These are phyloP conservation scores for Cyberlindnera nakhonratchasimensis DNA, from an alignment of 805 yeast species.

Conservation along the genomic window DNA sequence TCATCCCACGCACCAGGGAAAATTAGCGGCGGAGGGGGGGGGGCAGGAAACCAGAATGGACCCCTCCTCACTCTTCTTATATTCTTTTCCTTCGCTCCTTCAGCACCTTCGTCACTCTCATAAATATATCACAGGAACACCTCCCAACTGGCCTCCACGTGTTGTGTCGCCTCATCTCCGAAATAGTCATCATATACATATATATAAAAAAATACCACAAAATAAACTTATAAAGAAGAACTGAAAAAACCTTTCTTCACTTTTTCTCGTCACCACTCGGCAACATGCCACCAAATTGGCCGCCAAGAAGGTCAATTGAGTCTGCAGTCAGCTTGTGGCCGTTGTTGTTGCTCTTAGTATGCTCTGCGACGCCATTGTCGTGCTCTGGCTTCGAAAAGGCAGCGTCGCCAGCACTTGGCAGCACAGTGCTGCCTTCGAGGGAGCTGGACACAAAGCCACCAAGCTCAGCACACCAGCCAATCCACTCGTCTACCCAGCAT, in stretches of 20 bases:
- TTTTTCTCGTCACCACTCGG: not conserved
- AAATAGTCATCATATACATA: too few relatives aligned
- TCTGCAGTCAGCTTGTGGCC: slow-evolving; percentile 8
- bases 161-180: too few relatives aligned
- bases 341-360: not conserved
- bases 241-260: not conserved
- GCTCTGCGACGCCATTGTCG: not conserved
- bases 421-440: slow-evolving; percentile 7
- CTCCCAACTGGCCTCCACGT: too few relatives aligned
- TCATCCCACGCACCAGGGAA: too few relatives aligned
- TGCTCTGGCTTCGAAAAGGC: slow-evolving; percentile 4
- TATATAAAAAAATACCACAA: not conserved
- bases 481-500: slow-evolving; percentile 75
- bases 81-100: not conserved
- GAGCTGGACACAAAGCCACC: slow-evolving; percentile 44
- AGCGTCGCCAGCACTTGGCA: slow-evolving; percentile 7
- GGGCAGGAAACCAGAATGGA: not conserved
- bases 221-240: too few relatives aligned
- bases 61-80: not conserved
- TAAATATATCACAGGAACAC: slow-evolving; percentile 10
- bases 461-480: slow-evolving; percentile 62
- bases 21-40: too few relatives aligned
- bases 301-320: slow-evolving; percentile 22
- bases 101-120: slow-evolving; percentile 6
- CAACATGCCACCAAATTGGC: slow-evolving; percentile 22